phyloP scores from a whole-genome alignment of 768 basidiomycete species.

The Cantharellus anzutake region DNA sequence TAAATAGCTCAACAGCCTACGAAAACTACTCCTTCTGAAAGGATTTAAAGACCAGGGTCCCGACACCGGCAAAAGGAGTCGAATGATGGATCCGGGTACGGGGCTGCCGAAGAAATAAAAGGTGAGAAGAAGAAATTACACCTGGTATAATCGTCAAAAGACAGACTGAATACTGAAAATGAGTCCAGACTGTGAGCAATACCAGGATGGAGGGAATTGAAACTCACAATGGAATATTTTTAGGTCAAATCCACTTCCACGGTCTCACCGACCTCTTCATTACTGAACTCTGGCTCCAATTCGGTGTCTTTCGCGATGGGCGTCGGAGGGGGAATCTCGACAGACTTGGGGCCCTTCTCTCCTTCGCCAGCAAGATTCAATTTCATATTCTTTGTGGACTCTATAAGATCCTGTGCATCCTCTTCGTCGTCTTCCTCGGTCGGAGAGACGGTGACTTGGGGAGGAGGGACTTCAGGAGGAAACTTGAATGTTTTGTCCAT shows the following conservation, averaged over 20 bases:
- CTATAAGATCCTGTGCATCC: not conserved
- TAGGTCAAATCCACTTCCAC: slow-evolving; percentile 34
- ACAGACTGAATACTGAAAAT: not conserved
- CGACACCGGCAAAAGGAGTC: no score
- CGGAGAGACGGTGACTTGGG: slow-evolving; percentile 11
- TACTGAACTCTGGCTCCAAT: slow-evolving; percentile 25
- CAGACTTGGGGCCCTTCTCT: slow-evolving; percentile 10
- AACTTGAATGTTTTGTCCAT: slow-evolving; percentile 68
- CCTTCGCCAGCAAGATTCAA: not conserved
- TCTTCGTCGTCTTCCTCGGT: not conserved
- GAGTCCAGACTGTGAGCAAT: not conserved
- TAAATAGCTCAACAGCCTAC: no score
- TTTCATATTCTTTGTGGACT: no score
- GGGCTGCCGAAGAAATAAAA: not conserved
- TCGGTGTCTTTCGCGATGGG: slow-evolving; percentile 53
- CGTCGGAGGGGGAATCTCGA: slow-evolving; percentile 60
- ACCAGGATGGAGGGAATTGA: not conserved
- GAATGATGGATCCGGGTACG: not conserved
- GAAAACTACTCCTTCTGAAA: no score
- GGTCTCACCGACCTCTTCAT: slow-evolving; percentile 64
- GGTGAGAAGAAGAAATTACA: not conserved
- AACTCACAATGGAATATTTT: not conserved
- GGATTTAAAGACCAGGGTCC: no score
- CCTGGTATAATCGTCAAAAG: not conserved
- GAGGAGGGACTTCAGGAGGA: slow-evolving; percentile 22